phyloP scores from a whole-genome alignment of 352 stramenopile species.

The Pythium catenulatum region DNA sequence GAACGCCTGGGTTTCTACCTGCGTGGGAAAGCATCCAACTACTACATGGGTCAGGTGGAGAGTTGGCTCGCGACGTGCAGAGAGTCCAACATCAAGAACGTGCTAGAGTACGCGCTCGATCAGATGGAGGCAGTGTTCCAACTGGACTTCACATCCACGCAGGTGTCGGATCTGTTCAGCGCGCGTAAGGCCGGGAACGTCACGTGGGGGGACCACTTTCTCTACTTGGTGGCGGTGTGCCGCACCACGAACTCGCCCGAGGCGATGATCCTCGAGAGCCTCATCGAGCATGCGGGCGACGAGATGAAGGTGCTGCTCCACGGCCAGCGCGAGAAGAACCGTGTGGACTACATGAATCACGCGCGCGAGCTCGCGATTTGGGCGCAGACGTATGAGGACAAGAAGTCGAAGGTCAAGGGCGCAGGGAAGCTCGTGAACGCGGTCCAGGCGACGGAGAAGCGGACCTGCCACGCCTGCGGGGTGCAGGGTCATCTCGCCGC shows the following conservation, averaged over 20 bases:
- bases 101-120: not conserved
- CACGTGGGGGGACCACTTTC: not conserved
- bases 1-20: no score
- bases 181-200: not conserved
- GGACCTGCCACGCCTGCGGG: not conserved
- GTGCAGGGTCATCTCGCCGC: not conserved
- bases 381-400: constrained; percentile 9
- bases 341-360: not conserved
- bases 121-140: constrained; percentile 2
- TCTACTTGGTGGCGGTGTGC: not conserved
- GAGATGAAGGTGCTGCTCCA: not conserved
- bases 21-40: not conserved
- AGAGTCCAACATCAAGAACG: not conserved
- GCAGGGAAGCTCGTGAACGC: not conserved
- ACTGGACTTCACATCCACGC: not conserved
- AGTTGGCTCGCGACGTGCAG: not conserved
- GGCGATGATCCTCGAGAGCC: constrained; percentile 20
- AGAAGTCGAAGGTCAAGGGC: not conserved
- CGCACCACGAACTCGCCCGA: not conserved
- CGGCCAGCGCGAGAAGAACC: not conserved
- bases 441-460: not conserved
- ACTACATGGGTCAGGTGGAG: not conserved
- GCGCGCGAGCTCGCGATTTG: not conserved
- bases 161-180: not conserved
- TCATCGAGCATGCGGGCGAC: not conserved